Percentiles rank a stretch among this genome's conserved stretches.
These are phyloP conservation scores for Ganoderma sinense DNA, from an alignment of 1,284 basidiomycete genomes.

Conservation along the genomic window DNA sequence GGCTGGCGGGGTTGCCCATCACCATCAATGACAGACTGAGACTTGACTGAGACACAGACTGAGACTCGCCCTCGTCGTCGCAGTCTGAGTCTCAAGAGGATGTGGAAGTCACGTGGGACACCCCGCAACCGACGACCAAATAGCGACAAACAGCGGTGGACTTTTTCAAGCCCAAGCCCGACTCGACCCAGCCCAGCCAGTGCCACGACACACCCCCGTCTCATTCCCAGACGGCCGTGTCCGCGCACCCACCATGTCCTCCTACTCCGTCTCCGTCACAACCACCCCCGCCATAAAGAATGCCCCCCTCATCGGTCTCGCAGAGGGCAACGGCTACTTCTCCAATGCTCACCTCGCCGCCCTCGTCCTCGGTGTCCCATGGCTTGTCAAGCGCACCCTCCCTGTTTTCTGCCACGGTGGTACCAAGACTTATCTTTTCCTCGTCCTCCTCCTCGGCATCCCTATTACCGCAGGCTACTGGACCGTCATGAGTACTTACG, in stretches of 20 bases:
- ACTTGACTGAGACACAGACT: not conserved
- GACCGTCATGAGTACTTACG: conserved; percentile 86
- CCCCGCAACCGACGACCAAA: conserved; percentile 8
- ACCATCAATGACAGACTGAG: no score
- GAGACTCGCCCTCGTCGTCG: no score
- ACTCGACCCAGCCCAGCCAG: not conserved
- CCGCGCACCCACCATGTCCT: conserved; percentile 45
- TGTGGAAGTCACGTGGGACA: conserved; percentile 5
- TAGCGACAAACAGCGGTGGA: conserved; percentile 4
- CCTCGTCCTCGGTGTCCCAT: conserved; percentile 82
- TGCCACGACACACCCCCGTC: conserved; percentile 25
- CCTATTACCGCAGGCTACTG: conserved; percentile 92
- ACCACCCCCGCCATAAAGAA: conserved; percentile 80
- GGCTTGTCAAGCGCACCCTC: conserved; percentile 79
- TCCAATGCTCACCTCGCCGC: conserved; percentile 83
- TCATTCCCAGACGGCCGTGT: conserved; percentile 9
- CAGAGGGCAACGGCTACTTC: conserved; percentile 89
- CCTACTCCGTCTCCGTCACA: conserved; percentile 62
- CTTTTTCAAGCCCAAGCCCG: not conserved
- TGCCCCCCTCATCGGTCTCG: conserved; percentile 82
- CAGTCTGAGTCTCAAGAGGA: not conserved
- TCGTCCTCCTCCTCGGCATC: conserved; percentile 77
- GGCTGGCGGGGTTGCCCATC: no score
- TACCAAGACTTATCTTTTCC: conserved; percentile 85
- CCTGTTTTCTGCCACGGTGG: conserved; percentile 83